These are phyloP conservation scores for Thelephora terrestris DNA, from an alignment of 1,284 basidiomycete genomes.

Conservation along the genomic window DNA sequence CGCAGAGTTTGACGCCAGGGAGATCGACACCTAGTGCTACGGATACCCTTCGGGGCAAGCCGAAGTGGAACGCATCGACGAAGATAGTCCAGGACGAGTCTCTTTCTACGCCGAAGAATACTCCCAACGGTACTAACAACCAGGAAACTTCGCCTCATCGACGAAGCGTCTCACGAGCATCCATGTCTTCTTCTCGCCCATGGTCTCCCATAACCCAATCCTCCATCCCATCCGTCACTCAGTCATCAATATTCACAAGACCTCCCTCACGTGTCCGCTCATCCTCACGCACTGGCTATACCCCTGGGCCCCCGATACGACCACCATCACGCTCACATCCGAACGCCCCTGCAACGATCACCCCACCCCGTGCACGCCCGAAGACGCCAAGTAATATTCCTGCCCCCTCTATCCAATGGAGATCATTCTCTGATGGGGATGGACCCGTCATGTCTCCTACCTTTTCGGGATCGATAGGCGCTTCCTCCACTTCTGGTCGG, in stretches of 20 bases:
- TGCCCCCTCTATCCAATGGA: slow-evolving; percentile 38
- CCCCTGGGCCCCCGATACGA: slow-evolving; percentile 15
- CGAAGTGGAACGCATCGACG: slow-evolving; percentile 71
- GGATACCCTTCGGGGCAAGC: slow-evolving; percentile 32
- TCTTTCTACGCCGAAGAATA: slow-evolving; percentile 34
- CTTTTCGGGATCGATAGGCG: slow-evolving; percentile 29
- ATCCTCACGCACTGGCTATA: slow-evolving; percentile 25
- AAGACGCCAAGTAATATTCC: slow-evolving; percentile 73
- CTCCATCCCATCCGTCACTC: slow-evolving; percentile 51
- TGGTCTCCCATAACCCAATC: slow-evolving; percentile 65
- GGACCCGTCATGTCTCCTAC: slow-evolving; percentile 59
- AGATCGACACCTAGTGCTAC: slow-evolving; percentile 39
- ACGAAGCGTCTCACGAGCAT: slow-evolving; percentile 60
- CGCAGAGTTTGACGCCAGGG: slow-evolving; percentile 59
- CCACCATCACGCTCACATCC: slow-evolving; percentile 19
- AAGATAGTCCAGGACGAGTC: slow-evolving; percentile 48
- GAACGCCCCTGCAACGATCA: slow-evolving; percentile 24
- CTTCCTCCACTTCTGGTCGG: slow-evolving; percentile 19
- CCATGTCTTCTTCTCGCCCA: slow-evolving; percentile 67
- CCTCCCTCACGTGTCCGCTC: slow-evolving; percentile 21
- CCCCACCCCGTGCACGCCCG: slow-evolving; percentile 44
- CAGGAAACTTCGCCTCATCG: slow-evolving; percentile 28
- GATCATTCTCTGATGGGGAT: slow-evolving; percentile 46
- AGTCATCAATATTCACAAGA: slow-evolving; percentile 37
- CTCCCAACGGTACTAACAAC: slow-evolving; percentile 31